Conservation (phyloP, 2,329 filamentous ascomycete species). For the Lanzia echinophila region DNA sequence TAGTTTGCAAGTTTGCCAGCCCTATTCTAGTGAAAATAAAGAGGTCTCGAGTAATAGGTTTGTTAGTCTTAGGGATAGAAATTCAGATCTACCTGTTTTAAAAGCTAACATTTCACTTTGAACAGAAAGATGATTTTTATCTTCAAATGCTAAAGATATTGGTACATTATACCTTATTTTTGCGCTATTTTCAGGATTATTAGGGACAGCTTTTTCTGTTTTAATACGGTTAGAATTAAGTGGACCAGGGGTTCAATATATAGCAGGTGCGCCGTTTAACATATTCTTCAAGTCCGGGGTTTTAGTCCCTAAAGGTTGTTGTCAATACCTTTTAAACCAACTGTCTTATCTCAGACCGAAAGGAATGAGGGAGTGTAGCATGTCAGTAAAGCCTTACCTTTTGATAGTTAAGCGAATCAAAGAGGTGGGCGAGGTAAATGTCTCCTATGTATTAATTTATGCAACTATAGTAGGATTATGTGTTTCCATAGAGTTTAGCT, state of each 20-base stretch:
- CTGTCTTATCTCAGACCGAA: too few species aligned
- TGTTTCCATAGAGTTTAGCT: too few species aligned
- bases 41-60: too few species aligned
- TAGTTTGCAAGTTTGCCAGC: too few species aligned
- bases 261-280: background rate
- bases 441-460: too few species aligned
- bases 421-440: too few species aligned
- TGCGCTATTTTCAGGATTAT: constrained; percentile 8
- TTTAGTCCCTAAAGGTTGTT: background rate
- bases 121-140: constrained; percentile 10
- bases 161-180: constrained; percentile 7
- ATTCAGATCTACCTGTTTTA: background rate
- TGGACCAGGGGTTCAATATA: constrained; percentile 4
- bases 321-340: background rate
- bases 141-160: constrained; percentile 8
- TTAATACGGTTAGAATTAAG: constrained; percentile 2
- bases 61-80: too few species aligned
- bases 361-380: too few species aligned
- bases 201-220: constrained; percentile 2
- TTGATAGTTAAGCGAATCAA: too few species aligned
- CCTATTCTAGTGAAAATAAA: too few species aligned
- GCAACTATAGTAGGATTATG: too few species aligned
- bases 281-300: background rate
- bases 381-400: too few species aligned
- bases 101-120: constrained; percentile 8